Percentiles rank a stretch among this genome's conserved stretches.
phyloP scores from a whole-genome alignment of 345 rosid genomes.

The Sisymbrium altissimum region DNA sequence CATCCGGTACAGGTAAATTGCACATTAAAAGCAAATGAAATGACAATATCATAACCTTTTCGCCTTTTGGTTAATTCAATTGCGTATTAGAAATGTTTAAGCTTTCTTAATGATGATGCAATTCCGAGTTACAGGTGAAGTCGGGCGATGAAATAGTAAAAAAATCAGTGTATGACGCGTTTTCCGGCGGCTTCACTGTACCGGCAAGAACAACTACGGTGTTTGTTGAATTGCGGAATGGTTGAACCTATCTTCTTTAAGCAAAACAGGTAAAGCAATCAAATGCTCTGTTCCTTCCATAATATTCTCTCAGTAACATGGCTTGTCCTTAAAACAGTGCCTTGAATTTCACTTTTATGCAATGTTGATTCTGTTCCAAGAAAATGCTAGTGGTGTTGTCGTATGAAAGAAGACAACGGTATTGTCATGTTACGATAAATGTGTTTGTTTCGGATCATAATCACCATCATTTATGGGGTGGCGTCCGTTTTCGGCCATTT shows the following conservation, averaged over 20 bases:
- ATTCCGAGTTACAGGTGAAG: constrained; percentile 38
- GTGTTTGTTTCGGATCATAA: not conserved
- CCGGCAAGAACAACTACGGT: constrained; percentile 70
- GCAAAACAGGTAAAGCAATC: not conserved
- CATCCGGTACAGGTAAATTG: constrained; percentile 74
- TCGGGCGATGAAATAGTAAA: constrained; percentile 63
- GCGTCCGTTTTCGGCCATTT: not conserved
- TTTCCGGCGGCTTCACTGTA: constrained; percentile 53
- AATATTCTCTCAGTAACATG: not conserved
- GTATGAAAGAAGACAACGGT: not conserved
- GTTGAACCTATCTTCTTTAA: constrained; percentile 12
- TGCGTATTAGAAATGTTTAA: not conserved
- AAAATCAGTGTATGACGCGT: constrained; percentile 54
- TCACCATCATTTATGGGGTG: not conserved
- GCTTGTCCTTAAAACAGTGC: not conserved
- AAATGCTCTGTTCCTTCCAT: not conserved
- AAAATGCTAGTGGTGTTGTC: not conserved
- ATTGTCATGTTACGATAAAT: not conserved
- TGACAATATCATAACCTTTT: not conserved
- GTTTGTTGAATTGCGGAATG: constrained; percentile 57
- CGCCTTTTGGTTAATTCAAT: not conserved
- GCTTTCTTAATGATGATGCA: not conserved
- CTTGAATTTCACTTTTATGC: constrained; percentile 5
- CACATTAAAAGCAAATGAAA: not conserved
- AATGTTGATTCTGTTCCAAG: not conserved